Percentiles rank a stretch among this genome's conserved stretches.
These are phyloP conservation scores for Blastocystis sp. DNA, from an alignment of 352 stramenopile genomes.

Conservation along the genomic window DNA sequence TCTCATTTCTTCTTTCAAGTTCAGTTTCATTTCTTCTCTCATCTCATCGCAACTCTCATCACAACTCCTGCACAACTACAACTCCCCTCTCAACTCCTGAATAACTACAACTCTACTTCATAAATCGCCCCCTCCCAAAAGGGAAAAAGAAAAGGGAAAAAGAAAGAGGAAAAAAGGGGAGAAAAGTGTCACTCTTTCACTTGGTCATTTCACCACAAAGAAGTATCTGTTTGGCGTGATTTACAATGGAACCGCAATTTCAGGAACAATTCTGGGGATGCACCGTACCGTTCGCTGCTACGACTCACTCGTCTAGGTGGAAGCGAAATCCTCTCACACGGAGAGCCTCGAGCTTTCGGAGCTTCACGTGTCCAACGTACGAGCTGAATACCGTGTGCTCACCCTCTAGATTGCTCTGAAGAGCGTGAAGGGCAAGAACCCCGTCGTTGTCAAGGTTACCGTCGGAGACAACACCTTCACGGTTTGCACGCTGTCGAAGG, in stretches of 20 bases:
- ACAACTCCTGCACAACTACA: too few species aligned
- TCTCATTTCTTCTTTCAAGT: too few species aligned
- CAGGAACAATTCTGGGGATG: slow-evolving; percentile 74
- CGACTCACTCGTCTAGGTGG: slow-evolving; percentile 18
- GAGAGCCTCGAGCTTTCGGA: slow-evolving; percentile 68
- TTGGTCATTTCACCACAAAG: too few species aligned
- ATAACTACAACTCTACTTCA: too few species aligned
- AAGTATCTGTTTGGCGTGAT: too few species aligned
- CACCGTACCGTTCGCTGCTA: neutral
- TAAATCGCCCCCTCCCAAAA: too few species aligned
- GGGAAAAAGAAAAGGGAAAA: too few species aligned
- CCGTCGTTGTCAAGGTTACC: slow-evolving; percentile 69
- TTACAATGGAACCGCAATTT: slow-evolving; percentile 68
- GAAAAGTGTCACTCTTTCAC: too few species aligned
- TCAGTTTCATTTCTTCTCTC: too few species aligned
- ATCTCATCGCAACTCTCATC: too few species aligned
- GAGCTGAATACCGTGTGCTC: neutral
- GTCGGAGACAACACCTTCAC: slow-evolving; percentile 42
- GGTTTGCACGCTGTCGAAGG: slow-evolving; percentile 59
- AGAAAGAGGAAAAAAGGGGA: too few species aligned
- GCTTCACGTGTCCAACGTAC: slow-evolving; percentile 70
- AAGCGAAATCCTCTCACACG: slow-evolving; percentile 28
- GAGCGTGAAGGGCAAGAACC: slow-evolving; percentile 65
- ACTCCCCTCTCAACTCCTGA: too few species aligned
- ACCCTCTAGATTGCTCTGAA: slow-evolving; percentile 53